Conservation (phyloP, 345 rosid genomes). For the Syzygium aromaticum region DNA sequence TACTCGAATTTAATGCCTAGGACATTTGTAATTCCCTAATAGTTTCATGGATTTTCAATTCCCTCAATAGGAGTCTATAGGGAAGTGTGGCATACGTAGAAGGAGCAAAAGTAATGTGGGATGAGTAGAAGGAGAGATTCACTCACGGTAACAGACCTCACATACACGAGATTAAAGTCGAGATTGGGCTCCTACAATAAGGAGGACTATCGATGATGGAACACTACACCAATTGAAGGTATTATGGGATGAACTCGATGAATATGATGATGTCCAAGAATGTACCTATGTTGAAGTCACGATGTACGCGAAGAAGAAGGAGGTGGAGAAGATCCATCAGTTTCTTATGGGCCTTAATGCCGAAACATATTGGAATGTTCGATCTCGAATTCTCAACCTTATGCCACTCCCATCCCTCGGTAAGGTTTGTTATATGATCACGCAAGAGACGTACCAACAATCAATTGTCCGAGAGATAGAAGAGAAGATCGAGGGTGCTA, state of each 20-base stretch:
- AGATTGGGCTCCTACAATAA: background rate
- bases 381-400: background rate
- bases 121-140: background rate
- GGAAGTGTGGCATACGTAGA: background rate
- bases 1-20: background rate
- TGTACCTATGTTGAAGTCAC: background rate
- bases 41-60: too few relatives aligned
- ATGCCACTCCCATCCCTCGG: background rate
- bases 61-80: background rate
- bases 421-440: background rate
- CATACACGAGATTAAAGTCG: background rate
- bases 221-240: background rate
- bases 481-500: background rate
- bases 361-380: background rate
- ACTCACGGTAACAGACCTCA: background rate
- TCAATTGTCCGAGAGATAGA: too few relatives aligned
- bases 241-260: background rate
- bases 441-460: background rate
- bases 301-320: background rate
- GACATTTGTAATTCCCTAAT: background rate
- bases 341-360: slow-evolving; percentile 5
- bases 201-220: background rate
- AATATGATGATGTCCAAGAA: background rate
- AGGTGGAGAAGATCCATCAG: background rate
- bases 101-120: background rate